Base-by-base conservation (phyloP, 1,284 basidiomycete species). In the Coriolopsis trogii region DNA sequence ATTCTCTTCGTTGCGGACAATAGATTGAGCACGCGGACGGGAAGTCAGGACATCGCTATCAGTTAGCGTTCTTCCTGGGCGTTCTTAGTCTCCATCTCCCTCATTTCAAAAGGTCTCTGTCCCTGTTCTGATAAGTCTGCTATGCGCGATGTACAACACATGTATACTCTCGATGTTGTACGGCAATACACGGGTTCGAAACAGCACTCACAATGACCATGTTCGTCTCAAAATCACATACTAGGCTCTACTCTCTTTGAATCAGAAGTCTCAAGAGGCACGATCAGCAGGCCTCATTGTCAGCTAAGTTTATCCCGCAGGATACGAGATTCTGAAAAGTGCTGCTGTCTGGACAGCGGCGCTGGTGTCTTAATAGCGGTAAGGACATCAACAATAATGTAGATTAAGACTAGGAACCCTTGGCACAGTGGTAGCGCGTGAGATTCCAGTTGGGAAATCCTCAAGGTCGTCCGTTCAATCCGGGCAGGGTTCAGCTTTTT, bases 391-490 rank as follows among this genome's bases (percentile, higher is more conserved):
- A 7, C 28, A 7, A 29, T 29, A 8, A 13, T 34, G n/a, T 34
- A 16, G 6, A 20, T 2, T 16, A 34, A 12, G 65, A 34, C 4
- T 26, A 45, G 15, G 59, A 57, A 58, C 55, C 59, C 55, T 57
- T 60, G 59, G 59, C 59, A 57, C 59, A 57, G 59, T 57, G 55
- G 59, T 57, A 60, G 55, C 59, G 55, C 59, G 58, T 60, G 58
- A 60, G 58, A 60, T 60, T 60, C 58, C 58, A 60, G 58, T 39
- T 25, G 48, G 58, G 47, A 51, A 33, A 42, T 63, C 58, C 63
- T 63, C 66, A 67, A 66, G 65, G 64, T 60, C 64, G 65, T 67
- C 64, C 64, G 65, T 66, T 66, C 63, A 65, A 67, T 65, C 65
- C 64, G 64, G 64, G 65, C 65, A 57, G 64, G 62, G 65, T 61